Evolutionary conservation across 371 early-diverging fungal genomes (phyloP), one percentile per base, ranked within the genome.

Genomic region (Mortierella sp.): DNA sequence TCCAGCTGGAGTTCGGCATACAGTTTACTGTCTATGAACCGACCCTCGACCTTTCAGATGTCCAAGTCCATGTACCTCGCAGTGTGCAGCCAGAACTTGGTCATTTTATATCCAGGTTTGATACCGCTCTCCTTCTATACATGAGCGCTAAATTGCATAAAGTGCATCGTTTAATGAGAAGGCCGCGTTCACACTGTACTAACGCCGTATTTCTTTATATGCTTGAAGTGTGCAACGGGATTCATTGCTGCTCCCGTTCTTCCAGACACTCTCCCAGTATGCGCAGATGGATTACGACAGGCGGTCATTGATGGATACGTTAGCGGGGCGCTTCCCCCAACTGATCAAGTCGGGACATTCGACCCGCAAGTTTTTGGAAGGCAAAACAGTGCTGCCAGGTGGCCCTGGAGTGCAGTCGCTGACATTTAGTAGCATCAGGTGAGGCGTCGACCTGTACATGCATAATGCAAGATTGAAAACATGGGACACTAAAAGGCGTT

Each of bases 221-320:
- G 17, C 23, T 32, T 27, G 49, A 48, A 67, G 68, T 21, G 61
- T 46, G 9, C 52, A 67, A n/a, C 49, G 27, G 2, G 50, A 68
- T 19, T 64, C 67, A 0, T 7, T 50, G 39, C 55, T 76, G 4
- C 46, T 76, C 4, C 70, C 61, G 28, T 76, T 76, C 32, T 76
- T 76, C 27, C 21, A 51, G 47, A 57, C 62, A 3, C 39, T 76
- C 19, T 41, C 53, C 4, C 65, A 61, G 27, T 76, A 76, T 27
- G 76, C 65, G 6, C 76, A 76, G 32, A 64, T 76, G 65, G 65
- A 76, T 53, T 44, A 60, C n/a, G 70, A 64, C 39, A 64, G 76
- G 21, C 52, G 51, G 27, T 32, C 32, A 15, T 9, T 58, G 34
- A 69, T 69, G 65, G 47, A 39, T 31, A 56, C 24, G 3, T 37